phyloP scores from a whole-genome alignment of 169 alveolate species.

The Besnoitia besnoiti region DNA sequence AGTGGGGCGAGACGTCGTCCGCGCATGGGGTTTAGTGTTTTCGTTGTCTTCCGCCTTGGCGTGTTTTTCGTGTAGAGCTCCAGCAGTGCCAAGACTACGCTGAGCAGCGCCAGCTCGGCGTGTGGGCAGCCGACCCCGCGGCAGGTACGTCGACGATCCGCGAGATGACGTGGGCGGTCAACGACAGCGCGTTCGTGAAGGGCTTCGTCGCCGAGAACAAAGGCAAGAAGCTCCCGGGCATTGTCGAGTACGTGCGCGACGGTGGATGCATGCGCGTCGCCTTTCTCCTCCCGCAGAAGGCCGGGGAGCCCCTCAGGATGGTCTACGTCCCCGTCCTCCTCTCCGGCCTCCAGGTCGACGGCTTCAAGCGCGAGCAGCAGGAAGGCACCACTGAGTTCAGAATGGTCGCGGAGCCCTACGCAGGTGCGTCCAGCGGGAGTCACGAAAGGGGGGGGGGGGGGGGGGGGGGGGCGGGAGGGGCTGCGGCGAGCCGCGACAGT shows the following conservation, averaged over 20 bases:
- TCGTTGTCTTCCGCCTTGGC: background rate
- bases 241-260: constrained; percentile 59
- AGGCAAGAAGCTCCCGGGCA: constrained; percentile 41
- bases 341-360: constrained; percentile 58
- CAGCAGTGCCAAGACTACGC: constrained; percentile 48
- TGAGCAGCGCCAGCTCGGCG: constrained; percentile 41
- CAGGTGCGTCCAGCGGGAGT: constrained; percentile 34
- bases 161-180: constrained; percentile 43
- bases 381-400: constrained; percentile 1
- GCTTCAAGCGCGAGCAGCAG: constrained; percentile 38
- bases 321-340: constrained; percentile 43
- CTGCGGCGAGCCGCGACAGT: background rate
- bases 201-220: constrained; percentile 35
- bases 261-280: constrained; percentile 45
- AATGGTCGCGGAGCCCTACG: constrained; percentile 31
- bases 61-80: constrained; percentile 24
- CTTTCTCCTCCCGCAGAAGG: constrained; percentile 7
- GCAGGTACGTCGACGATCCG: constrained; percentile 31
- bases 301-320: background rate
- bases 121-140: constrained; percentile 13
- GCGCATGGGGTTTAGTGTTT: background rate
- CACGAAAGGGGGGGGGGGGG: background rate
- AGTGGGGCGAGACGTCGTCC: background rate
- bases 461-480: background rate
- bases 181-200: constrained; percentile 35